A percentile compares a stretch with the other conserved stretches of the same genome.
These are phyloP conservation scores for Aeminium ludgeri DNA, from an alignment of 495 filamentous ascomycete genomes.

Conservation along the genomic window DNA sequence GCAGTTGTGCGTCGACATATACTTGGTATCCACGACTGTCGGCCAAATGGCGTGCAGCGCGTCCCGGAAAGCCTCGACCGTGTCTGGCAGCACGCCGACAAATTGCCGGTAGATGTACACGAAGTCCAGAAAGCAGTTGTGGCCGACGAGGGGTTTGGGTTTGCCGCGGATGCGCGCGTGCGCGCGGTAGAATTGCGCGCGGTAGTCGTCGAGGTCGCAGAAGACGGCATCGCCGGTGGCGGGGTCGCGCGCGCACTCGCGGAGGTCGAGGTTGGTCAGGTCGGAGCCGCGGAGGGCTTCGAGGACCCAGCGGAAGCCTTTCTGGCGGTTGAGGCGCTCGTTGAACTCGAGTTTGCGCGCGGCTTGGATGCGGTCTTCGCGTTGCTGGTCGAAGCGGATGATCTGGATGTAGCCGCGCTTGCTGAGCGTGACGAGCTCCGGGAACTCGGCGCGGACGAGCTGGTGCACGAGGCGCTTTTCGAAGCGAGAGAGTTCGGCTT, in stretches of 20 bases:
- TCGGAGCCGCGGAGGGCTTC: constrained; percentile 49
- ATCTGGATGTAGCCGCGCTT: constrained; percentile 37
- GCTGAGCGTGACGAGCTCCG: constrained; percentile 33
- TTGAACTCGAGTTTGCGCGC: constrained; percentile 26
- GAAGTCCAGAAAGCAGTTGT: constrained; percentile 64
- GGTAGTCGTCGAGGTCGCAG: constrained; percentile 18
- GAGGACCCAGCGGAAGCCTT: constrained; percentile 52
- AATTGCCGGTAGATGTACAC: constrained; percentile 56
- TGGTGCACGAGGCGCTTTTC: constrained; percentile 54
- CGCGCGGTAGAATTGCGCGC: constrained; percentile 21
- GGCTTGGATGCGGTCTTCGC: constrained; percentile 30
- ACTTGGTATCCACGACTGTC: constrained; percentile 60
- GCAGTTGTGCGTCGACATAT: constrained; percentile 42
- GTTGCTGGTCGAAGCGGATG: constrained; percentile 29
- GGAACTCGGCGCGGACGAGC: constrained; percentile 46
- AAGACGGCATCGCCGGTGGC: constrained; percentile 17
- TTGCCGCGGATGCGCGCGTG: constrained; percentile 29
- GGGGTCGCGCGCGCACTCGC: constrained; percentile 23
- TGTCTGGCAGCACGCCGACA: constrained; percentile 45
- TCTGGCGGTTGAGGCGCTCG: constrained; percentile 30
- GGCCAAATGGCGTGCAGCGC: constrained; percentile 45
- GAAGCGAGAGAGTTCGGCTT: constrained; percentile 19
- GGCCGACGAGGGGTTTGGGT: constrained; percentile 45
- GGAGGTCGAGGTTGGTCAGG: constrained; percentile 32
- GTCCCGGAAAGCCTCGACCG: constrained; percentile 41